phyloP scores from a whole-genome alignment of 208 protist genomes.

The Giardia muris region DNA sequence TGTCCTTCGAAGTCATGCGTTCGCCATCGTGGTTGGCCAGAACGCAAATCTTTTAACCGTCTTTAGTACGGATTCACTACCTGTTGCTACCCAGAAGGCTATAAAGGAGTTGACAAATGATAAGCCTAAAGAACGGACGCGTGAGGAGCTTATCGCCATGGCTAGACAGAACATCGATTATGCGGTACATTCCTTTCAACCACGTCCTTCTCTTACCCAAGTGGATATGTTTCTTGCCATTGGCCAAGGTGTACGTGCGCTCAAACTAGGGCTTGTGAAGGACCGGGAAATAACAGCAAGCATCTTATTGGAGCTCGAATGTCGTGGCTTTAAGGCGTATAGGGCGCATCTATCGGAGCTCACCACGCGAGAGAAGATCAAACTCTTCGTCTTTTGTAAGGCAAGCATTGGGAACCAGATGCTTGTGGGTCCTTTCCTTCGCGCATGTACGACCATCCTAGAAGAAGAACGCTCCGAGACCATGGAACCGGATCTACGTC shows the following conservation, averaged over 20 bases:
- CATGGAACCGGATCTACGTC: too few relatives aligned
- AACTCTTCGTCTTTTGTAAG: neutral
- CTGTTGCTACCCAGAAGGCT: neutral
- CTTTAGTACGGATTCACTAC: too few relatives aligned
- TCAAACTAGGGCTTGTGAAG: neutral
- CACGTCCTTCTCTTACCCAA: neutral
- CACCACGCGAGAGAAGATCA: neutral
- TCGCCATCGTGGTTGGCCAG: too few relatives aligned
- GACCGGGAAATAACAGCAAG: neutral
- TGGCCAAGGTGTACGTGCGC: neutral
- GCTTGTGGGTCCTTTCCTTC: neutral
- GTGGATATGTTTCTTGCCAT: neutral
- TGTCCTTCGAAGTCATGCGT: too few relatives aligned
- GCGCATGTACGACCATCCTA: neutral
- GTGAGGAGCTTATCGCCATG: neutral
- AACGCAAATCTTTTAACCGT: too few relatives aligned
- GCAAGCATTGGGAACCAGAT: neutral
- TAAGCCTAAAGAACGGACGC: neutral
- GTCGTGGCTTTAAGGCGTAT: neutral
- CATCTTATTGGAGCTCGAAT: neutral
- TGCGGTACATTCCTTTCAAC: neutral
- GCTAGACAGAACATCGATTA: neutral
- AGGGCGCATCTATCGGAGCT: neutral
- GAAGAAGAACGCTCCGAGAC: too few relatives aligned
- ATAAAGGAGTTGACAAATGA: neutral